Base-by-base conservation (phyloP, 805 yeast genomes). In the Suhomyces xylopsoci region DNA sequence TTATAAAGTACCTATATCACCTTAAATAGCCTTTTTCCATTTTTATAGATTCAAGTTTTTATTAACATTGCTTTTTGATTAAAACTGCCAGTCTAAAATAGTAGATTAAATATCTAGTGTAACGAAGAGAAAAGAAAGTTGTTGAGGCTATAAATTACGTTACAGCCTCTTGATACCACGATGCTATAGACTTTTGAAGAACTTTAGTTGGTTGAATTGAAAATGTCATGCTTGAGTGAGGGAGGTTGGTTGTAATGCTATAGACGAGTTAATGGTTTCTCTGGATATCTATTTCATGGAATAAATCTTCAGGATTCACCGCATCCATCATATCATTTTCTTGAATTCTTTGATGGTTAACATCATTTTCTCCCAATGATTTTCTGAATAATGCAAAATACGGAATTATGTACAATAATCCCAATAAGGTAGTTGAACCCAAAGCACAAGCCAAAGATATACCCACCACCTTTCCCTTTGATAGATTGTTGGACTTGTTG, bases 201-300 rank as follows among this genome's bases (percentile, higher is more conserved):
- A 6, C 1, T 73, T 71, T 24, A 83, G 60, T 64, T 85, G 85
- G 57, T 83, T 28, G 81, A 71, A 8, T 81, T 63, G 83, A 90
- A 90, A 0, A 87, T 74, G 47, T 81, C 79, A 53, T 90, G 96
- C 58, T 88, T 85, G n/a, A 89, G 68, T 57, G 92, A 69, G 26
- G 81, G 77, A 25, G 83, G 78, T 55, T 83, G 79, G 49, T 83
- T 79, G n/a, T 81, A 74, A 1, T 88, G 85, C 88, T 80, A 68
- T 90, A 97, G 45, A 79, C 20, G 15, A 8, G 45, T 41, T 24
- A 42, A 22, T 42, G 45, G 30, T 42, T 42, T 12, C 45, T 66
- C 54, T 75, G 80, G 44, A 74, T 61, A 58, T 76, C 80, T 51
- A 76, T 74, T 58, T 76, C 79, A 57, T 76, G 78, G 42, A 76